Conservation (phyloP, 805 yeast genomes). For the Yarrowia divulgata region DNA sequence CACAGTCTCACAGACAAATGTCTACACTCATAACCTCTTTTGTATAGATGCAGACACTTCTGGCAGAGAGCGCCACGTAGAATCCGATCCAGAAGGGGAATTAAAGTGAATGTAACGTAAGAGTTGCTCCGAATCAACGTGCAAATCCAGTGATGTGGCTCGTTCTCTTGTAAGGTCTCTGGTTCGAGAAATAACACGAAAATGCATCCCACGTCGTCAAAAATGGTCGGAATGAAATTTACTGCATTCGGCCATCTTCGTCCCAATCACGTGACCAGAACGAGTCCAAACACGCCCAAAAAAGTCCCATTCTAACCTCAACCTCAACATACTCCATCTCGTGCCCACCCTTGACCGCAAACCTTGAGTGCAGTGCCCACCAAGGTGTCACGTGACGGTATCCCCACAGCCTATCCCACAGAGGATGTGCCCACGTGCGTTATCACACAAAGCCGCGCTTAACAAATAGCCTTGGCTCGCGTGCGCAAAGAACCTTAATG, state of each 20-base stretch:
- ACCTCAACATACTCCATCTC: too few species aligned
- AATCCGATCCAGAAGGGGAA: not conserved
- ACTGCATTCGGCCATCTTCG: not conserved
- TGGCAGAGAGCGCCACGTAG: not conserved
- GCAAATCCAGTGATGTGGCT: too few species aligned
- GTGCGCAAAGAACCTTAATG: slow-evolving; percentile 6
- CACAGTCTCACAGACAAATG: not conserved
- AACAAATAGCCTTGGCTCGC: slow-evolving; percentile 3
- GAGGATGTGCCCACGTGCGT: slow-evolving; percentile 24
- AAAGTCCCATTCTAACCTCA: not conserved
- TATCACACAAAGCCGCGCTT: slow-evolving; percentile 25
- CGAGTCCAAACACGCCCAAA: not conserved
- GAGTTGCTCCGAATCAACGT: too few species aligned
- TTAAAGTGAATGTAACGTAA: not conserved
- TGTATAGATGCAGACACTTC: not conserved
- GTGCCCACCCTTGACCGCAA: slow-evolving; percentile 1
- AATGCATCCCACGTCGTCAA: too few species aligned
- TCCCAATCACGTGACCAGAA: not conserved
- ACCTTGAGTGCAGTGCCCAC: slow-evolving; percentile 1
- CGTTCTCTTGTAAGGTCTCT: too few species aligned
- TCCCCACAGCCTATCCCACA: slow-evolving; percentile 12
- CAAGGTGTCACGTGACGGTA: slow-evolving; percentile 21
- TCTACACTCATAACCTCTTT: slow-evolving; percentile 1
- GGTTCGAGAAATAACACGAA: too few species aligned
- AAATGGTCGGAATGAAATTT: too few species aligned